Percentiles rank a stretch among this genome's conserved stretches.
phyloP scores from a whole-genome alignment of 2,329 filamentous ascomycete species.

The Anthostomella pinea region DNA sequence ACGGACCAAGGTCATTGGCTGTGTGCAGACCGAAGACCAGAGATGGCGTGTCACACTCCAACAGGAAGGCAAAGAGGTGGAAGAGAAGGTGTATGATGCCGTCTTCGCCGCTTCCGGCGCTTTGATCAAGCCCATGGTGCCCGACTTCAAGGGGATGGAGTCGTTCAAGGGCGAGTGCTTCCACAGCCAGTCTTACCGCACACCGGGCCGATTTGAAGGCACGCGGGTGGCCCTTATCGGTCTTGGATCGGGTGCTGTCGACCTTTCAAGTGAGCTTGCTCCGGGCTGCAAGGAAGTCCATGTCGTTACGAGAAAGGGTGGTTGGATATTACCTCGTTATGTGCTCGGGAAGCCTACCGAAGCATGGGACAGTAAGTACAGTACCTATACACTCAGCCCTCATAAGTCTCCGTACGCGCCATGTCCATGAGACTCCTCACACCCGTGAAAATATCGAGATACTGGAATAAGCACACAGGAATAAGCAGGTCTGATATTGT shows the following conservation, averaged over 20 bases:
- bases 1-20: constrained; percentile 31
- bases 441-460: no score
- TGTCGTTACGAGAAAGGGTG: constrained; percentile 36
- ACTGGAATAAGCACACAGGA: no score
- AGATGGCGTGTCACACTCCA: constrained; percentile 31
- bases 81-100: constrained; percentile 31
- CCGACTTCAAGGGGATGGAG: constrained; percentile 31
- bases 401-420: no score
- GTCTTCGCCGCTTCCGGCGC: constrained; percentile 36
- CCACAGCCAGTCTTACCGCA: constrained; percentile 38
- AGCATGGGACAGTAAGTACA: constrained; percentile 34
- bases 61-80: constrained; percentile 10
- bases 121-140: constrained; percentile 29
- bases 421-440: no score
- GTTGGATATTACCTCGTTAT: constrained; percentile 38
- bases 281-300: constrained; percentile 33
- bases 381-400: no score
- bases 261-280: constrained; percentile 37
- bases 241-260: constrained; percentile 37
- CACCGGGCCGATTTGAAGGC: constrained; percentile 32
- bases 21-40: constrained; percentile 23
- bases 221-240: constrained; percentile 38
- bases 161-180: constrained; percentile 34
- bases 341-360: constrained; percentile 36
- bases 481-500: no score